Conservation (phyloP, 2,329 filamentous ascomycete species). For the Magnaporthales sp. region DNA sequence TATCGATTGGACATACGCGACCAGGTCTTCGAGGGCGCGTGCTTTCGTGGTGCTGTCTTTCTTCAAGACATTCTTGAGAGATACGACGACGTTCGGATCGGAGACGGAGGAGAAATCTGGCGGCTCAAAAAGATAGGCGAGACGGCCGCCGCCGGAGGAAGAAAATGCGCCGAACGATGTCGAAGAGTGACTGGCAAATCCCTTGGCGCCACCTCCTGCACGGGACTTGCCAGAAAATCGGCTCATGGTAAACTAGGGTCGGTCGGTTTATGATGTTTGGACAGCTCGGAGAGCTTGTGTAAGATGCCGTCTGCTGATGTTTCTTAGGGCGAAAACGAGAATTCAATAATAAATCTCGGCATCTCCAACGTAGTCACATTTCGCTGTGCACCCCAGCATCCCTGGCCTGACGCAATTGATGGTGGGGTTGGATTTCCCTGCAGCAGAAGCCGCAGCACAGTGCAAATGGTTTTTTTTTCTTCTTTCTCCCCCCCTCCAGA, state of each 20-base stretch:
- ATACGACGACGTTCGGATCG: conserved; percentile 74
- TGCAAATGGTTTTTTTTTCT: neutral
- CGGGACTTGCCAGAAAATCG: conserved; percentile 9
- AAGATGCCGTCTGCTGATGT: neutral
- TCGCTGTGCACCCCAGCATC: neutral
- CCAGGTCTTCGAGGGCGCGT: conserved; percentile 81
- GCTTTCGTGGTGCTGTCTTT: conserved; percentile 88
- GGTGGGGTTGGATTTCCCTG: neutral
- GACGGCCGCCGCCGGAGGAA: conserved; percentile 33
- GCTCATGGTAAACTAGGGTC: conserved; percentile 4
- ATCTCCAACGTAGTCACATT: neutral
- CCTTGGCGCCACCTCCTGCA: conserved; percentile 8
- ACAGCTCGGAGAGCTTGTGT: neutral
- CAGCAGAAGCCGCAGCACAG: neutral
- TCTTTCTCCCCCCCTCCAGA: too few relatives aligned
- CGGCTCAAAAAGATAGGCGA: conserved; percentile 84
- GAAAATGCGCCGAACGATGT: conserved; percentile 32
- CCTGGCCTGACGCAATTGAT: neutral
- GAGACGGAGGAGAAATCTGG: conserved; percentile 71
- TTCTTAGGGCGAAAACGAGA: neutral
- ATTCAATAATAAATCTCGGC: neutral
- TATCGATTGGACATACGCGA: conserved; percentile 46
- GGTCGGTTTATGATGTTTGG: neutral
- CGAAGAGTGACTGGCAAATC: conserved; percentile 10
- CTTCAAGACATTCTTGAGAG: conserved; percentile 88